These are phyloP conservation scores for Passiflora organensis DNA, from an alignment of 345 rosid genomes.

Conservation along the genomic window DNA sequence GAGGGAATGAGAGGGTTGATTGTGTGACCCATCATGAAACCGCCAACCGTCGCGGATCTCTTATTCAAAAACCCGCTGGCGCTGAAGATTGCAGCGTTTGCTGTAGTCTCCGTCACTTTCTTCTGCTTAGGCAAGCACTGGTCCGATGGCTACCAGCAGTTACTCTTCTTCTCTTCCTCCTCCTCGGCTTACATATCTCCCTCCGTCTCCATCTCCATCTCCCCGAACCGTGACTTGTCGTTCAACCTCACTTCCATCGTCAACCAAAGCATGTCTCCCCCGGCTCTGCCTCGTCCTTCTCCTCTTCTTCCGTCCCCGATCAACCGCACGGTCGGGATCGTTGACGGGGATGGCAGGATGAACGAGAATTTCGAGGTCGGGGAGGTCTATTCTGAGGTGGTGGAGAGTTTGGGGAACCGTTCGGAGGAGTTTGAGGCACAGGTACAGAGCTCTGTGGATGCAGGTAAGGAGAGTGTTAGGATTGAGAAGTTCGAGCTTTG, in stretches of 20 bases:
- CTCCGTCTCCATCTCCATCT: conserved; percentile 52
- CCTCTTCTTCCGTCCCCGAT: conserved; percentile 35
- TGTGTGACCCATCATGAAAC: no score
- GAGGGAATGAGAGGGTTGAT: no score
- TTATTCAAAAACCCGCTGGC: conserved; percentile 27
- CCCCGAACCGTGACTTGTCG: conserved; percentile 47
- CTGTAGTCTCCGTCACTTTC: conserved; percentile 53
- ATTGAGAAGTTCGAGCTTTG: conserved; percentile 46
- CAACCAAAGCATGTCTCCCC: conserved; percentile 22
- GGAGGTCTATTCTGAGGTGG: conserved; percentile 57
- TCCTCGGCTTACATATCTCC: not conserved
- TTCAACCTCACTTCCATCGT: conserved; percentile 49
- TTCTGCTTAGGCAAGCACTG: conserved; percentile 88
- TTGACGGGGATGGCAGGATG: conserved; percentile 81
- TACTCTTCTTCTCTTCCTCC: conserved; percentile 66
- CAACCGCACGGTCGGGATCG: conserved; percentile 56
- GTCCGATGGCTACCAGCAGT: conserved; percentile 43
- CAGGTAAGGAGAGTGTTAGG: conserved; percentile 20
- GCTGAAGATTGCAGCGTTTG: conserved; percentile 45
- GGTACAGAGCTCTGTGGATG: conserved; percentile 19
- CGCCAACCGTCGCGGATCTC: conserved; percentile 19
- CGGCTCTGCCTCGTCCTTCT: not conserved
- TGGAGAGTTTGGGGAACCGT: conserved; percentile 21
- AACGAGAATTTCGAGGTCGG: conserved; percentile 74
- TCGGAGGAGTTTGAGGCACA: conserved; percentile 20